Base-by-base conservation (phyloP, 768 basidiomycete genomes). In the Amanita rimosa region DNA sequence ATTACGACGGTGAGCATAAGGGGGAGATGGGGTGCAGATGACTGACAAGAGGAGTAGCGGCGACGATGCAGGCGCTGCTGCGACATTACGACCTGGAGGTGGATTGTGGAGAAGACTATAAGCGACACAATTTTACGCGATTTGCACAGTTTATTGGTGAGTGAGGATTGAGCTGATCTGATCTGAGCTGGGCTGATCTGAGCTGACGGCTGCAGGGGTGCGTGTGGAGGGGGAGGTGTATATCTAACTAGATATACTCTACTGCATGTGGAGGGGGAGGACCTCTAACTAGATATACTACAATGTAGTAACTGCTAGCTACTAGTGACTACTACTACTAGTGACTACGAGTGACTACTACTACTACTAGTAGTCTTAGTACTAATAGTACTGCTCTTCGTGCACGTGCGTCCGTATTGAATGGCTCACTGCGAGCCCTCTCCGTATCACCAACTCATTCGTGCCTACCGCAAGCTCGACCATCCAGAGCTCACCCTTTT, bases 401-500 rank as follows among this genome's bases (percentile, higher is more conserved):
- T n/a, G 21, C 27, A 31, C n/a, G 33, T 17, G 16, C 26, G 26
- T 26, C 26, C 27, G 27, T 44, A 44, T 6, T 8, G 21, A 19
- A 38, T 38, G n/a, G n/a, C 16, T 4, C 39, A 19, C 21, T 17
- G 38, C 38, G 16, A 39, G 38, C 53, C 52, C 17, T 65, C 64
- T 52, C 67, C 67, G 10, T 58, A 73, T 53, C 62, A 64, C 46
- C 66, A 81, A 58, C 77, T 88, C 49, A 72, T 74, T 56, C 72
- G 69, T 59, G 87, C 87, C 8, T 90, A 90, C 61, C 68, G 74
- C 58, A 78, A 76, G 54, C 69, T 90, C 55, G 72, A 72, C 19
- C 79, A 73, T 59, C 67, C 78, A 21, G 83, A 90, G 57, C 76
- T 90, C 52, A 63, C 81, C 34, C 74, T 90, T 48, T 90, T 90